phyloP scores from a whole-genome alignment of 306 rosid genomes.

The Malus domestica region ASM211411v1 NC_041790.1:467501-468000 shows the following conservation, averaged over 20 bases:
- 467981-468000: background rate
- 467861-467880: background rate
- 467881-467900: background rate
- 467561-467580: background rate
- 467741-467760: conserved; percentile 31
- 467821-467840: conserved; percentile 42
- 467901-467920: background rate
- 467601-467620: background rate
- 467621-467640: background rate
- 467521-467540: background rate
- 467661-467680: background rate
- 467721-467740: conserved; percentile 32
- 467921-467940: background rate
- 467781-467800: conserved; percentile 61
- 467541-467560: background rate
- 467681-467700: background rate
- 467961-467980: background rate
- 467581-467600: background rate
- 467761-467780: conserved; percentile 69
- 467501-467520: background rate
- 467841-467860: conserved; percentile 12
- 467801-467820: conserved; percentile 74
- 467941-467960: background rate
- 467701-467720: conserved; percentile 2
- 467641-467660: background rate